phyloP scores from a whole-genome alignment of 768 basidiomycete genomes.

The Galerina marginata region DNA sequence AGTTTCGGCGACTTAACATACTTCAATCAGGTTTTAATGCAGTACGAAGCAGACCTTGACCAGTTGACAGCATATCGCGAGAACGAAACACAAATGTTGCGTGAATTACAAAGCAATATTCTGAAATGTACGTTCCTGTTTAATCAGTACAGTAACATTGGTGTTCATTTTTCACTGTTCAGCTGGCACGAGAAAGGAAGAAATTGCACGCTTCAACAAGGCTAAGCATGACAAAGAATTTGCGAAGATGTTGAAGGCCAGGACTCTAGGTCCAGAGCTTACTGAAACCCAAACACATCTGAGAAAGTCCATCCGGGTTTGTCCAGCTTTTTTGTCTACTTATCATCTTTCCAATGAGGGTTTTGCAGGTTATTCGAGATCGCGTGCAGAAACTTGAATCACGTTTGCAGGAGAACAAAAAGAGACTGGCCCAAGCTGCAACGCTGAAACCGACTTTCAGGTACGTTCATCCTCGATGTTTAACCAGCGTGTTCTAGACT shows the following conservation, averaged over 20 bases:
- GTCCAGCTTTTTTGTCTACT: slow-evolving; percentile 26
- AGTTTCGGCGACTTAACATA: slow-evolving; percentile 53
- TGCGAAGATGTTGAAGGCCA: slow-evolving; percentile 70
- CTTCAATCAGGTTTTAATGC: slow-evolving; percentile 54
- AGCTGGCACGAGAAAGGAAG: slow-evolving; percentile 86
- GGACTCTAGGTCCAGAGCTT: slow-evolving; percentile 89
- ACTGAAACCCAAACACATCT: slow-evolving; percentile 81
- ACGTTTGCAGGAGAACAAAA: slow-evolving; percentile 71
- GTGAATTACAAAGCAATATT: slow-evolving; percentile 67
- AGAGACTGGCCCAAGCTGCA: slow-evolving; percentile 64
- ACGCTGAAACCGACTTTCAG: slow-evolving; percentile 66
- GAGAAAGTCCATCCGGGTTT: slow-evolving; percentile 72
- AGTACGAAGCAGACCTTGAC: slow-evolving; percentile 58
- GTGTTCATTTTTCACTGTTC: slow-evolving; percentile 6
- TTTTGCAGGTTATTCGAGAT: slow-evolving; percentile 64
- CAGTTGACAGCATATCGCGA: slow-evolving; percentile 49
- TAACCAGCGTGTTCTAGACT: neutral
- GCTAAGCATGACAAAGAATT: slow-evolving; percentile 84
- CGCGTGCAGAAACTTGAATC: slow-evolving; percentile 83
- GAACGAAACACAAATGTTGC: slow-evolving; percentile 46
- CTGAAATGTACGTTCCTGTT: slow-evolving; percentile 58
- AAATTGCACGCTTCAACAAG: slow-evolving; percentile 78
- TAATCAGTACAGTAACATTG: neutral
- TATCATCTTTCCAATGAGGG: slow-evolving; percentile 2
- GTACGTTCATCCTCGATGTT: slow-evolving; percentile 42